These are phyloP conservation scores for Kodamaea sagamina DNA, from an alignment of 805 yeast species.

Conservation along the genomic window DNA sequence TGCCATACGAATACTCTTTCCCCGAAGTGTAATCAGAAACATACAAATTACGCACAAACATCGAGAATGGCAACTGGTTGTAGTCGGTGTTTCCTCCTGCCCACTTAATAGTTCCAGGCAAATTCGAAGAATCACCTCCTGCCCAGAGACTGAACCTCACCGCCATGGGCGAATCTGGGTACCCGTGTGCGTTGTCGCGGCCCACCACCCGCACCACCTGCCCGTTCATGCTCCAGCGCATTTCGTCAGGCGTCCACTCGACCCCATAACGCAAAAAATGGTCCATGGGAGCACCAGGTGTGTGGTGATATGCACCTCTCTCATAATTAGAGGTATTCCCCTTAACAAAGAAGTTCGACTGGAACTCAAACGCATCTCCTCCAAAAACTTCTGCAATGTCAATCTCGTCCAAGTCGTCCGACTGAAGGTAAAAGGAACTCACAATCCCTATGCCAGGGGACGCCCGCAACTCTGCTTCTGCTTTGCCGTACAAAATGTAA, in stretches of 20 bases:
- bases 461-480: constrained; percentile 36
- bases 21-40: constrained; percentile 35
- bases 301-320: constrained; percentile 35
- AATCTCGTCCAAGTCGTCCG: constrained; percentile 45
- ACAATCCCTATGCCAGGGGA: constrained; percentile 38
- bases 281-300: constrained; percentile 26
- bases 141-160: constrained; percentile 43
- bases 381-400: constrained; percentile 44
- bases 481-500: constrained; percentile 38
- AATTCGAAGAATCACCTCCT: constrained; percentile 40
- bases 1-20: constrained; percentile 30
- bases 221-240: constrained; percentile 36
- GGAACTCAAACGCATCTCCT: constrained; percentile 31
- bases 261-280: constrained; percentile 33
- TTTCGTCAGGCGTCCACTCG: constrained; percentile 37
- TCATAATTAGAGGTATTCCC: constrained; percentile 40
- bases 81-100: constrained; percentile 42
- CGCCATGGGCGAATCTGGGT: constrained; percentile 39
- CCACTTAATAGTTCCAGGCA: constrained; percentile 41
- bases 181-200: constrained; percentile 26
- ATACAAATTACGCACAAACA: constrained; percentile 26
- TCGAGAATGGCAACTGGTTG: constrained; percentile 31
- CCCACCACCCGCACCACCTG: constrained; percentile 25
- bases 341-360: constrained; percentile 42
- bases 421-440: constrained; percentile 43